phyloP scores from a whole-genome alignment of 2,329 filamentous ascomycete species.

The Juglanconis oblonga region DNA sequence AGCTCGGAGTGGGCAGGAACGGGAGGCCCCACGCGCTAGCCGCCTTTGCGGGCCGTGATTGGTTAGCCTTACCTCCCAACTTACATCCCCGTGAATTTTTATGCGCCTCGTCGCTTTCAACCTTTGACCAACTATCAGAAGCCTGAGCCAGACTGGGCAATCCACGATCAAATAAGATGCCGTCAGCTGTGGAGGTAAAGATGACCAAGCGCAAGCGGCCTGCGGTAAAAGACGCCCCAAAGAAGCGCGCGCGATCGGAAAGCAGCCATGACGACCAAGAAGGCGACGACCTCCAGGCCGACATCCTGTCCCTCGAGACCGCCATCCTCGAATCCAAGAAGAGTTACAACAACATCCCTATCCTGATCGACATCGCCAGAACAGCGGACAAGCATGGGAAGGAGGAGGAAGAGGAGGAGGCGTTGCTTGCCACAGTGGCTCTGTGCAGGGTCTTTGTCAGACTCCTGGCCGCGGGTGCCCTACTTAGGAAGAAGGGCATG shows the following conservation, averaged over 20 bases:
- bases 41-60: neutral
- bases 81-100: neutral
- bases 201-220: slow-evolving; percentile 52
- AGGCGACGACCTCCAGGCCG: slow-evolving; percentile 54
- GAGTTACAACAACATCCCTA: slow-evolving; percentile 87
- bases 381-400: slow-evolving; percentile 32
- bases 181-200: slow-evolving; percentile 18
- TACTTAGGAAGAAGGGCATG: slow-evolving; percentile 62
- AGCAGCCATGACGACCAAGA: slow-evolving; percentile 43
- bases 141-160: neutral
- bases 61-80: neutral
- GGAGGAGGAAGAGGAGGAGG: slow-evolving; percentile 45
- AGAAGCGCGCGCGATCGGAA: slow-evolving; percentile 51
- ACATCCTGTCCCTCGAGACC: slow-evolving; percentile 73
- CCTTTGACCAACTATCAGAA: neutral
- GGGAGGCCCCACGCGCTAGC: neutral
- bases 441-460: slow-evolving; percentile 84
- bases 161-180: slow-evolving; percentile 25
- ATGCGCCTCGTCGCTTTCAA: neutral
- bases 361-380: slow-evolving; percentile 61
- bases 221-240: slow-evolving; percentile 38
- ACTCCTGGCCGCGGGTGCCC: slow-evolving; percentile 69
- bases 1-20: neutral
- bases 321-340: slow-evolving; percentile 82
- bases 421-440: slow-evolving; percentile 70